Evolutionary conservation across 2,329 filamentous ascomycete genomes (phyloP).

Genomic region (Exserohilum rostratum): DNA sequence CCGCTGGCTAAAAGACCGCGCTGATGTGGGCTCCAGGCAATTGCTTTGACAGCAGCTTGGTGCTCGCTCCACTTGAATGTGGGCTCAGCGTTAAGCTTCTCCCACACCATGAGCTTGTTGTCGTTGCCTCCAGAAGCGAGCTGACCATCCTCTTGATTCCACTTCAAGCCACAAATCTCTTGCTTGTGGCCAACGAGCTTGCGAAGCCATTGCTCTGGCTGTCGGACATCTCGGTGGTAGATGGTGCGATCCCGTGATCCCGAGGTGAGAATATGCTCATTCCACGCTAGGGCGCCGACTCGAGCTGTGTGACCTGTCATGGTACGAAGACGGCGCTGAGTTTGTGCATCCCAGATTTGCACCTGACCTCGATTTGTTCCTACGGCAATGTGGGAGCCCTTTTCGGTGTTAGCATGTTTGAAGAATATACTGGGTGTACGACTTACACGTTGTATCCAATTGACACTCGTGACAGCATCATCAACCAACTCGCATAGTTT

Average conservation of each 20-base stretch:
- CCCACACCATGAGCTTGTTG: constrained; percentile 99
- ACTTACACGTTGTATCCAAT: constrained; percentile 87
- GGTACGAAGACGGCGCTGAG: constrained; percentile 80
- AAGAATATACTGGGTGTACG: background rate
- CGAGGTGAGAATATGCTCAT: constrained; percentile 94
- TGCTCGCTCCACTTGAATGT: constrained; percentile 95
- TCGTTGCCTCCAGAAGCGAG: constrained; percentile 96
- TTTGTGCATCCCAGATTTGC: constrained; percentile 96
- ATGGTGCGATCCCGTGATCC: constrained; percentile 93
- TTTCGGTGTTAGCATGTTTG: constrained; percentile 14
- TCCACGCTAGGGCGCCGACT: constrained; percentile 95
- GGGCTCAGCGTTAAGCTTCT: constrained; percentile 90
- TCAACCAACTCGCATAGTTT: constrained; percentile 92
- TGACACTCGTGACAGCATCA: constrained; percentile 94
- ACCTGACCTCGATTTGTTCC: constrained; percentile 93
- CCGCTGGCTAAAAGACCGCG: constrained; percentile 92
- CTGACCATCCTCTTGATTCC: constrained; percentile 96
- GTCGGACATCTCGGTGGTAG: constrained; percentile 92
- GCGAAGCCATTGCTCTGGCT: constrained; percentile 85
- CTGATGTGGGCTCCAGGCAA: constrained; percentile 97
- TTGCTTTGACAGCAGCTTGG: constrained; percentile 94
- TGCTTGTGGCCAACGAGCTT: constrained; percentile 95
- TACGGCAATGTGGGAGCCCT: constrained; percentile 91
- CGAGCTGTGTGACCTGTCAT: constrained; percentile 97
- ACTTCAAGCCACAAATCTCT: constrained; percentile 94